Evolutionary conservation across 2,329 filamentous ascomycete genomes (phyloP).

Genomic region (Colletotrichum sp.): DNA sequence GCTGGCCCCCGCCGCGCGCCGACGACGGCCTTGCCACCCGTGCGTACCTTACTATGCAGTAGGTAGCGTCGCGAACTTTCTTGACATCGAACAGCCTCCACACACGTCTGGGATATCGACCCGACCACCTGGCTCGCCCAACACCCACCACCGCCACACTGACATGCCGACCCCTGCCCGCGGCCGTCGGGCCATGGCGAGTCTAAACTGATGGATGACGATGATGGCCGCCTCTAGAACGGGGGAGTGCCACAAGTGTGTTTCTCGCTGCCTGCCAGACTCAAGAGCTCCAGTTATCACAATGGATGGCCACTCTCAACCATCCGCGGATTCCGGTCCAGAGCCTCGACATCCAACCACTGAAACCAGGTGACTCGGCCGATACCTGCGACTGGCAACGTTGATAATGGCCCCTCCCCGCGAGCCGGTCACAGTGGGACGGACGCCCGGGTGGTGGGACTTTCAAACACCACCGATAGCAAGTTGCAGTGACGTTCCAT

Average conservation of each 20-base stretch:
- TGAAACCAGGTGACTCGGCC: constrained; percentile 10
- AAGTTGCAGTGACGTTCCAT: constrained; percentile 23
- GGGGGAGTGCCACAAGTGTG: background rate
- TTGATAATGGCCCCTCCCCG: constrained; percentile 10
- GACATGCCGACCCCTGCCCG: constrained; percentile 11
- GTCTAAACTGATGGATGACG: constrained; percentile 8
- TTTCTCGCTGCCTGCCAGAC: background rate
- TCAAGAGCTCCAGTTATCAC: background rate
- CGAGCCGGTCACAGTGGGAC: constrained; percentile 4
- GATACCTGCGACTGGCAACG: constrained; percentile 17
- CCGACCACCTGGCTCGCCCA: constrained; percentile 12
- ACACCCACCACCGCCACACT: background rate
- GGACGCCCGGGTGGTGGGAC: background rate
- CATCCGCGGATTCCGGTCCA: background rate
- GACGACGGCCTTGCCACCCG: constrained; percentile 5
- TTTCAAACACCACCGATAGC: constrained; percentile 17
- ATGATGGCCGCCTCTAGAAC: background rate
- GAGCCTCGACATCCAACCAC: constrained; percentile 2
- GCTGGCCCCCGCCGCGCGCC: background rate
- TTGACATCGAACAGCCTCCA: background rate
- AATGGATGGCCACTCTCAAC: background rate
- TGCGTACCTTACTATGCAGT: background rate
- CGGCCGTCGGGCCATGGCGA: background rate
- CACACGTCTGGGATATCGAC: constrained; percentile 1
- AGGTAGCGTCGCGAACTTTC: constrained; percentile 2